Evolutionary conservation across 345 rosid species (phyloP), one percentile per base, ranked within the genome.

Genomic region (Garcia nutans): DNA sequence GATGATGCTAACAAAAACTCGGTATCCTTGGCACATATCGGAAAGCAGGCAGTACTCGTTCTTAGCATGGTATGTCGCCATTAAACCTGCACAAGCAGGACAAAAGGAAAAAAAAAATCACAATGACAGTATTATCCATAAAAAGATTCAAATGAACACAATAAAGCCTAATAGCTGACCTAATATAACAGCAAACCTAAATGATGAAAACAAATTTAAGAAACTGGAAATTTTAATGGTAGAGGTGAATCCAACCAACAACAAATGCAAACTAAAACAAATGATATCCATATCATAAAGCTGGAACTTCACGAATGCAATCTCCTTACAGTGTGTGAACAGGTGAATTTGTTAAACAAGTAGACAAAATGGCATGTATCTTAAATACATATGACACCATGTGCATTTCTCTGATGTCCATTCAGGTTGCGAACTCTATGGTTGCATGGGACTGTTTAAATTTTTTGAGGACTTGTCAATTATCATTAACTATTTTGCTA

Each of bases 31-130:
- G 84, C 94, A 85, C 99, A 96, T 93, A 83, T 92, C 99, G 3
- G 93, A 73, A 55, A 93, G 87, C 76, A 92, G 93, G 69, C 99
- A 93, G 73, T 96, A 92, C 88, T 96, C 98, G 1, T 96, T 96
- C 89, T 92, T 87, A 65, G 98, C 99, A 79, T 93, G 97, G 80
- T 92, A 93, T 55, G 99, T 96, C 10, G 90, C 94, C 96, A 92
- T 96, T 76, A 96, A 86, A 83, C 99, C 99, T 95, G 90, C 85
- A 76, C 15, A 31, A 8, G 54, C 19, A 56, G 11, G 24, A 19
- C 19, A 57, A 10, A 22, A 3, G 72, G 22, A 11, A 23, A 10
- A 0, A 0, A 20, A 41, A 63, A 57, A 11, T 20, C 55, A 77
- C 6, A 23, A 22, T 16, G 5, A 55, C 15, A 41, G 45, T 20